phyloP scores from a whole-genome alignment of 1,284 basidiomycete genomes.

The Inonotus obliquus region DNA sequence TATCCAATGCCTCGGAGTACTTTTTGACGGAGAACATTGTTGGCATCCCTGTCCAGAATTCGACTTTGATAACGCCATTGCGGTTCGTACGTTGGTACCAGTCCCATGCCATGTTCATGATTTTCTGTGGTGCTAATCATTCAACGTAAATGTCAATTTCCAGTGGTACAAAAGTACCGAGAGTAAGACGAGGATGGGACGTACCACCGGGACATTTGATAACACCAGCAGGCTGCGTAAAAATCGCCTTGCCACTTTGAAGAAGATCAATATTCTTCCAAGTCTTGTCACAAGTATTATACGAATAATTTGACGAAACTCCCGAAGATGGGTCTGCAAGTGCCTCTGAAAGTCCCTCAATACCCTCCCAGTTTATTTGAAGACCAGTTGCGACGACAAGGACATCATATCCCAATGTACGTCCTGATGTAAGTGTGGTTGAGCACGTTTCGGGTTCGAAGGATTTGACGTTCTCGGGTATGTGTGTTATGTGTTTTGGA shows the following conservation, averaged over 20 bases:
- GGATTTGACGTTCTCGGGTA: conserved; percentile 68
- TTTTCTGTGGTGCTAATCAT: conserved; percentile 78
- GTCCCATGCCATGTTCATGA: conserved; percentile 95
- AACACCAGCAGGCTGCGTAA: conserved; percentile 93
- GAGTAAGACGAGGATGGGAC: conserved; percentile 18
- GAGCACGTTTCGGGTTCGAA: conserved; percentile 78
- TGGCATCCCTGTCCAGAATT: conserved; percentile 91
- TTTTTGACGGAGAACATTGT: conserved; percentile 92
- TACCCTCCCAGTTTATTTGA: conserved; percentile 77
- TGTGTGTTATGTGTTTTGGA: conserved; percentile 69
- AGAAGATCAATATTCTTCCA: conserved; percentile 79
- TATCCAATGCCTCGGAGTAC: conserved; percentile 84
- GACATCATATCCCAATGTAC: conserved; percentile 77
- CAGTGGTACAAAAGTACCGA: not conserved
- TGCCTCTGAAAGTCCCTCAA: conserved; percentile 77
- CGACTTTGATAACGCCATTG: conserved; percentile 57
- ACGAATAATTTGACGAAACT: conserved; percentile 94
- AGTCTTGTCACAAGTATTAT: conserved; percentile 82
- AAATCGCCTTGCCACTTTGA: conserved; percentile 80
- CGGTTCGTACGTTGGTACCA: conserved; percentile 58
- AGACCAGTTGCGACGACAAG: conserved; percentile 89
- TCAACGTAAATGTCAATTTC: not conserved
- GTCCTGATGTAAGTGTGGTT: conserved; percentile 67
- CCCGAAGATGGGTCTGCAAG: conserved; percentile 72
- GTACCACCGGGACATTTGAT: conserved; percentile 93